Evolutionary conservation across 106 monocot species (phyloP).

Genomic region (Acanthochlamys bracteata): DNA sequence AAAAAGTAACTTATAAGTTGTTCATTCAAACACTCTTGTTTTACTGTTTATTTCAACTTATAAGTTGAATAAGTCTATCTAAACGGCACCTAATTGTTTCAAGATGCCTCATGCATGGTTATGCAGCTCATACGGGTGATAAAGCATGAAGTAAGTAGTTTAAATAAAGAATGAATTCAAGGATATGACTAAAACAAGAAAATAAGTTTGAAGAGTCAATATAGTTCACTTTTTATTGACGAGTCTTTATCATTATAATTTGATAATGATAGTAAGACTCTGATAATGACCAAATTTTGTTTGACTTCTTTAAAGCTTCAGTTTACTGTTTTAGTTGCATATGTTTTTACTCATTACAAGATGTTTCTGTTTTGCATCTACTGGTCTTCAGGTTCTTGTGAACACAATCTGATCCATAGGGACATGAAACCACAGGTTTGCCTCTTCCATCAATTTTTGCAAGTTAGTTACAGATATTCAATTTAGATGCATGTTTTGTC

Average conservation of each 20-base stretch:
- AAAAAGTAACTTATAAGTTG: too few species aligned
- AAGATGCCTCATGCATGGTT: background rate
- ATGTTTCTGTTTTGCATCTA: conserved; percentile 41
- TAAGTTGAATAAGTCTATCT: too few species aligned
- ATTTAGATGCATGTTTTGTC: too few species aligned
- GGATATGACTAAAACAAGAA: too few species aligned
- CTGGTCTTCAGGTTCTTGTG: conserved; percentile 80
- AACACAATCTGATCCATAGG: conserved; percentile 50
- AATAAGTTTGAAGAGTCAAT: too few species aligned
- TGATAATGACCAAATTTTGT: background rate
- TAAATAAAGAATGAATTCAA: too few species aligned
- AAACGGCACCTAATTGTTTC: too few species aligned
- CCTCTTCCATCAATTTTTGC: background rate
- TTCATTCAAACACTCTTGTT: too few species aligned
- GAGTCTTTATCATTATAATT: background rate
- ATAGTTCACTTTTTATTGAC: background rate
- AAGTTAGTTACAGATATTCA: background rate
- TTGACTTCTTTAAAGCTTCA: background rate
- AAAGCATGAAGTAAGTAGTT: too few species aligned
- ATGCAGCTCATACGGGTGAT: background rate
- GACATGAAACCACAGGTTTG: conserved; percentile 58
- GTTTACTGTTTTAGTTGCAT: too few species aligned
- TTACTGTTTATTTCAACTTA: too few species aligned
- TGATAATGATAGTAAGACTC: background rate
- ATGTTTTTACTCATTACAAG: background rate